These are phyloP conservation scores for Zizania palustris DNA, from an alignment of 202 grass and related monocot genomes.

Conservation along the genomic window DNA sequence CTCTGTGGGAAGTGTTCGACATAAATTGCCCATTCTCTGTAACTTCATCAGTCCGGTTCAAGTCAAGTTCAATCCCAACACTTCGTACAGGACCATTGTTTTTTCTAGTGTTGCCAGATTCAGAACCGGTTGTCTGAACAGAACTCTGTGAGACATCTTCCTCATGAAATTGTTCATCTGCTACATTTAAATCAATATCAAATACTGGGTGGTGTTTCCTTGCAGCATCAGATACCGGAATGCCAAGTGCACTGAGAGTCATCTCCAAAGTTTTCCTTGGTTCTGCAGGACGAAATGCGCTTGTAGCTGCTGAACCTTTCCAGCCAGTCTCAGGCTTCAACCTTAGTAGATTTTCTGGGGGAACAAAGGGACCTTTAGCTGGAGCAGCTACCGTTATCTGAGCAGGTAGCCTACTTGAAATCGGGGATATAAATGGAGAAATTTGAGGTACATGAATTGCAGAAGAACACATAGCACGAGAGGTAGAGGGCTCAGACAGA, in stretches of 20 bases:
- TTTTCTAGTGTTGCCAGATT: conserved; percentile 46
- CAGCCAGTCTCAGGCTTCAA: conserved; percentile 61
- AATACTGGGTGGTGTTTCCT: conserved; percentile 41
- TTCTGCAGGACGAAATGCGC: conserved; percentile 69
- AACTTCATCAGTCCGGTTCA: conserved; percentile 65
- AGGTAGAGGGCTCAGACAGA: conserved; percentile 43
- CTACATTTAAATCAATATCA: conserved; percentile 75
- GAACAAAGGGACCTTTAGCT: conserved; percentile 73
- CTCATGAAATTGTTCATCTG: conserved; percentile 60
- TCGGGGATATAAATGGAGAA: conserved; percentile 39
- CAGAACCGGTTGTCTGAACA: conserved; percentile 56
- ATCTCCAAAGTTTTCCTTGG: conserved; percentile 53
- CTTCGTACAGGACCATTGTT: conserved; percentile 33
- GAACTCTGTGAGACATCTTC: conserved; percentile 51
- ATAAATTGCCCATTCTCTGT: conserved; percentile 52
- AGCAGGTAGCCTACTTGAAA: no score
- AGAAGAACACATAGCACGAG: conserved; percentile 36
- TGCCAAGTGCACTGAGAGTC: conserved; percentile 27
- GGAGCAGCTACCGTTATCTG: conserved; percentile 60
- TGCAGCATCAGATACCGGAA: conserved; percentile 29
- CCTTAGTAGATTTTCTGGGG: conserved; percentile 64
- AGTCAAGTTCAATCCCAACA: conserved; percentile 62
- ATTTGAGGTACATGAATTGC: conserved; percentile 33
- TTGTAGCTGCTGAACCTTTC: conserved; percentile 77
- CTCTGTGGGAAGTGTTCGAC: conserved; percentile 23